These are phyloP conservation scores for Buxus sempervirens DNA, from an alignment of 164 flowering plant genomes.

Conservation along the genomic window DNA sequence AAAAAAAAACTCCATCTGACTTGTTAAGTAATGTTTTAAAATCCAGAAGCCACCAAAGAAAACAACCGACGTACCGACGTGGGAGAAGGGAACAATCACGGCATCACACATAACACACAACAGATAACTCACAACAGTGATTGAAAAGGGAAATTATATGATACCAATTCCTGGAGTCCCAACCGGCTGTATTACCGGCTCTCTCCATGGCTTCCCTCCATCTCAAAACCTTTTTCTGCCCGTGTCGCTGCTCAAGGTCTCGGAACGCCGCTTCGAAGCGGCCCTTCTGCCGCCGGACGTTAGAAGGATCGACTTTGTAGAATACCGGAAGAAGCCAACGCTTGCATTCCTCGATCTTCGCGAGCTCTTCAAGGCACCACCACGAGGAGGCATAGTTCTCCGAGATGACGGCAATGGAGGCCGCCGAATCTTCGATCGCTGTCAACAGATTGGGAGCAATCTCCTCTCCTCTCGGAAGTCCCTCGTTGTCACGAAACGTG, in stretches of 20 bases:
- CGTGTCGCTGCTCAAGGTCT: conserved; percentile 9
- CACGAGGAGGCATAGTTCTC: conserved; percentile 27
- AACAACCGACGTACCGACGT: too few relatives aligned
- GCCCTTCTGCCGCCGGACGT: conserved; percentile 22
- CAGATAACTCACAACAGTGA: neutral
- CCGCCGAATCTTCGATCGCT: conserved; percentile 38
- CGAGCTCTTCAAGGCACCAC: conserved; percentile 42
- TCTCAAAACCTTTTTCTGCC: conserved; percentile 5
- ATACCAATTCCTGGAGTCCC: conserved; percentile 7
- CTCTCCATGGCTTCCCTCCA: conserved; percentile 36
- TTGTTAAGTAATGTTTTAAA: too few relatives aligned
- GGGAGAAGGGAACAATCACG: too few relatives aligned
- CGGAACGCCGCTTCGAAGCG: conserved; percentile 15
- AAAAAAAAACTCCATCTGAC: neutral
- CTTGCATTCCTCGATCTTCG: conserved; percentile 23
- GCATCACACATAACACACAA: too few relatives aligned
- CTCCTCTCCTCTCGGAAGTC: conserved; percentile 20
- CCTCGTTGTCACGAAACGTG: conserved; percentile 17
- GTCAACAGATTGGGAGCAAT: conserved; percentile 20
- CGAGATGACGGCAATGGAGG: conserved; percentile 31
- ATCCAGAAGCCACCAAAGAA: neutral
- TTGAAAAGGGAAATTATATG: neutral
- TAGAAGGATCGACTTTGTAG: conserved; percentile 34
- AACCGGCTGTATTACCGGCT: conserved; percentile 30
- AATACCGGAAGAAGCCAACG: conserved; percentile 36